These are phyloP conservation scores for Chrysosporium keratinophilum DNA, from an alignment of 2,329 filamentous ascomycete species.

Conservation along the genomic window DNA sequence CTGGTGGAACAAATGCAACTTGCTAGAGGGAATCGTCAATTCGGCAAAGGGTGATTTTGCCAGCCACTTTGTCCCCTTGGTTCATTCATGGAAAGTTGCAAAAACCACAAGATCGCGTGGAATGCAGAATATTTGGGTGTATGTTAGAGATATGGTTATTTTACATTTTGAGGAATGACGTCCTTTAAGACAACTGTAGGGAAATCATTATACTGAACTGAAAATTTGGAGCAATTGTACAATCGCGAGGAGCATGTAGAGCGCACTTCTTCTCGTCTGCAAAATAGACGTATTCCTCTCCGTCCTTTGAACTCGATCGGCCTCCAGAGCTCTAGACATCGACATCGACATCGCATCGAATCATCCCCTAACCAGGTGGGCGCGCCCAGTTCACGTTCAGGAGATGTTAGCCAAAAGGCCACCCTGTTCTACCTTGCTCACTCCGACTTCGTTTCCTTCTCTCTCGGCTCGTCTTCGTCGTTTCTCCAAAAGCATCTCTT, in stretches of 20 bases:
- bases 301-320: neutral
- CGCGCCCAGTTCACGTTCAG: slow-evolving; percentile 18
- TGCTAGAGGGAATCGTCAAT: neutral
- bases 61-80: neutral
- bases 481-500: slow-evolving; percentile 77
- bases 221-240: slow-evolving; percentile 1
- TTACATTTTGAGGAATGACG: neutral
- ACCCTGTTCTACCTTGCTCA: slow-evolving; percentile 27
- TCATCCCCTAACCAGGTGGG: too few relatives aligned
- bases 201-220: neutral
- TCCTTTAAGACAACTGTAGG: neutral
- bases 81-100: neutral
- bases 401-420: slow-evolving; percentile 29
- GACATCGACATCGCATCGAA: neutral
- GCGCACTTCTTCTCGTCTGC: neutral
- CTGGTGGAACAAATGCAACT: neutral
- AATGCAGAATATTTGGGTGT: neutral
- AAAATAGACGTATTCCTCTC: neutral
- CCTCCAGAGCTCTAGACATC: neutral
- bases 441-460: slow-evolving; percentile 35
- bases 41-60: neutral
- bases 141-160: neutral
- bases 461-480: slow-evolving; percentile 63
- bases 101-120: too few relatives aligned
- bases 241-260: neutral